Evolutionary conservation across 495 filamentous ascomycete genomes (phyloP), one percentile per base, ranked within the genome.

Genomic region (Neurospora terricola): DNA sequence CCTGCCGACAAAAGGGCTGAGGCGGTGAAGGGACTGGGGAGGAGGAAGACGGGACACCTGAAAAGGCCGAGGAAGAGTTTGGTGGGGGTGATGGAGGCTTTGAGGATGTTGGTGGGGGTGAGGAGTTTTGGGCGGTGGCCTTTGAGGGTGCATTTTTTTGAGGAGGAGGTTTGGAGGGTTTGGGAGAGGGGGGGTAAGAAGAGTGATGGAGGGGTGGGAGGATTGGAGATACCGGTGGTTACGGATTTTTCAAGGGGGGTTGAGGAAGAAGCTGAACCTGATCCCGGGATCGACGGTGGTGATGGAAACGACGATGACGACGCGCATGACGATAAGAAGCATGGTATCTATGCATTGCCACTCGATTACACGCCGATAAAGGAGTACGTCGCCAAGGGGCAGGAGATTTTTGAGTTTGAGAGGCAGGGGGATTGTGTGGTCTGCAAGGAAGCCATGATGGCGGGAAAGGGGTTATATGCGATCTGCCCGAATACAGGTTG

Each of bases 141-240:
- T n/a, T 83, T 99, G 38, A 86, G 87, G 18, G 77, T 98, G 21
- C 89, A 91, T 10, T 97, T 98, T 79, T 97, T 97, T 76, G 84
- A 82, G 10, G 81, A 84, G 1, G 91, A 97, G 72, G 90, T 91
- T 1, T 85, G 91, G 75, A 77, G 82, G 38, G 80, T 84, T 0
- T 99, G 96, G 96, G 78, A 86, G 43, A 81, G 80, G 43, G 91
- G 88, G 85, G 87, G 84, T 72, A 80, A 86, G 4, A 84, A 84
- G 18, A 84, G 5, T 83, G 9, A 6, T 7, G 23, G 23, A 5
- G 39, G 39, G 14, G 14, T 42, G 14, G 45, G 6, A 48, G n/a
- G 10, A 48, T 48, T 48, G 36, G 83, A 82, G 14, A 82, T 94
- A 37, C 78, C 77, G 40, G 81, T 93, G 7, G 79, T 88, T 7